Conservation (phyloP, 23 red algal genomes). For the Gracilaria caudata region DNA sequence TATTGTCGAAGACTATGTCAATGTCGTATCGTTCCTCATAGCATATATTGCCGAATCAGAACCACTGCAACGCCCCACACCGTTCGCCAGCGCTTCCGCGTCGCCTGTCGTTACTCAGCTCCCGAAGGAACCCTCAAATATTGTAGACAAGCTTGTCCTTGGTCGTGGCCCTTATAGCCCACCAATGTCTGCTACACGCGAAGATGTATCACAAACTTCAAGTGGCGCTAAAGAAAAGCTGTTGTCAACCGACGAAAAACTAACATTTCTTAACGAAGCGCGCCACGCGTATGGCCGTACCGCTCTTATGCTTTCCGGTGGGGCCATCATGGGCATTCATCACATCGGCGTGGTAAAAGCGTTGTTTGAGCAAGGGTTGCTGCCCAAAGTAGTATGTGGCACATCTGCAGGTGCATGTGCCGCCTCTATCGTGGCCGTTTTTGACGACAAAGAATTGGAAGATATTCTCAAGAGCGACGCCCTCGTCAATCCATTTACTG, state of each 20-base stretch:
- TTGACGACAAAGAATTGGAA: slow-evolving; percentile 76
- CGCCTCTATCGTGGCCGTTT: slow-evolving; percentile 82
- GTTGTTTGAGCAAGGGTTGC: slow-evolving; percentile 74
- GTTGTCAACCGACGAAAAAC: slow-evolving; percentile 56
- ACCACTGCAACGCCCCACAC: not conserved
- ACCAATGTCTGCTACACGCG: not conserved
- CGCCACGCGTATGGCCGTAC: slow-evolving; percentile 96
- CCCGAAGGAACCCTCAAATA: not conserved
- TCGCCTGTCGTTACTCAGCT: slow-evolving; percentile 3
- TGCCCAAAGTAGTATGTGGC: slow-evolving; percentile 92
- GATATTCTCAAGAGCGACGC: slow-evolving; percentile 57
- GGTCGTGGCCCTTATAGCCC: not conserved
- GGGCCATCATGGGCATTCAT: slow-evolving; percentile 86
- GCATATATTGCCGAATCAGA: slow-evolving; percentile 53
- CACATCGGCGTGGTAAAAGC: slow-evolving; percentile 94
- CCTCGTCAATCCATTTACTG: slow-evolving; percentile 75
- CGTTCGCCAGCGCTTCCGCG: not conserved
- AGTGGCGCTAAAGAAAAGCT: slow-evolving; percentile 1
- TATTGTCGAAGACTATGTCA: slow-evolving; percentile 93
- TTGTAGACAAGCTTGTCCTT: not conserved
- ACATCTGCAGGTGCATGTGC: slow-evolving; percentile 90
- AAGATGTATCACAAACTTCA: not conserved
- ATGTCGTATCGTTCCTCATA: slow-evolving; percentile 89
- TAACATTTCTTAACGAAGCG: slow-evolving; percentile 90
- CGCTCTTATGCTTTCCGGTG: slow-evolving; percentile 95